phyloP scores from a whole-genome alignment of 1,284 basidiomycete genomes.

The Singerocomus inundabilis region DNA sequence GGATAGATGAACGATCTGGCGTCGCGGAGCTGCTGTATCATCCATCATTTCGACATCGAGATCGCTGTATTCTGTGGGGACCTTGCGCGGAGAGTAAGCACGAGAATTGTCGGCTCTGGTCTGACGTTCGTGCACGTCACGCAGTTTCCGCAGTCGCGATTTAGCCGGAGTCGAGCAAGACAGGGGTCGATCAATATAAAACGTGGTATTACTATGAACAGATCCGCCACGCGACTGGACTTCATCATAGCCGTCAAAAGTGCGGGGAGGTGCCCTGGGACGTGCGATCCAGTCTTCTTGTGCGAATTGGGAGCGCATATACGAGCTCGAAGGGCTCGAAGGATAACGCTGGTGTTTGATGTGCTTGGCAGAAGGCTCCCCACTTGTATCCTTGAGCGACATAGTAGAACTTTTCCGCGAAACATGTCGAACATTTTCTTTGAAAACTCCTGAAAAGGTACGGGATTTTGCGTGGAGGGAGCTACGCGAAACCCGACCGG shows the following conservation, averaged over 20 bases:
- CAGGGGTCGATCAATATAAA: conserved; percentile 21
- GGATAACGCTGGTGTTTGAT: conserved; percentile 19
- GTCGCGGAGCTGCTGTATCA: neutral
- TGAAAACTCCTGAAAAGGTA: conserved; percentile 19
- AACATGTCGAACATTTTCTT: conserved; percentile 17
- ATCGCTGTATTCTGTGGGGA: neutral
- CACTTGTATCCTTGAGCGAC: conserved; percentile 18
- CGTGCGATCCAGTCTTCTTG: conserved; percentile 15
- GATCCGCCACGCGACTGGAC: conserved; percentile 4
- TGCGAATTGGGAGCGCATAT: conserved; percentile 27
- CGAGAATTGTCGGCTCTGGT: neutral
- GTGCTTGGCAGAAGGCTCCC: conserved; percentile 1
- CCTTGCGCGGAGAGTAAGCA: neutral
- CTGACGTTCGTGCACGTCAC: neutral
- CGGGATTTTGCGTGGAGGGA: conserved; percentile 25
- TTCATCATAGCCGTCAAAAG: neutral
- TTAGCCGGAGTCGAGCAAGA: conserved; percentile 26
- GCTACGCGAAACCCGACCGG: conserved; percentile 10
- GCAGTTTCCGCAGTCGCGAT: conserved; percentile 3
- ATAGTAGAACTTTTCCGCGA: conserved; percentile 19
- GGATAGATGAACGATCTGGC: conserved; percentile 22
- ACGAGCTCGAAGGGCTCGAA: conserved; percentile 25
- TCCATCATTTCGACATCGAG: conserved; percentile 24
- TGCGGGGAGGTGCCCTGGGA: conserved; percentile 3
- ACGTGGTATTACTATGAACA: conserved; percentile 11